Evolutionary conservation across 192 early-diverging fungal genomes (phyloP).

Genomic region (Gonapodya sp.): DNA sequence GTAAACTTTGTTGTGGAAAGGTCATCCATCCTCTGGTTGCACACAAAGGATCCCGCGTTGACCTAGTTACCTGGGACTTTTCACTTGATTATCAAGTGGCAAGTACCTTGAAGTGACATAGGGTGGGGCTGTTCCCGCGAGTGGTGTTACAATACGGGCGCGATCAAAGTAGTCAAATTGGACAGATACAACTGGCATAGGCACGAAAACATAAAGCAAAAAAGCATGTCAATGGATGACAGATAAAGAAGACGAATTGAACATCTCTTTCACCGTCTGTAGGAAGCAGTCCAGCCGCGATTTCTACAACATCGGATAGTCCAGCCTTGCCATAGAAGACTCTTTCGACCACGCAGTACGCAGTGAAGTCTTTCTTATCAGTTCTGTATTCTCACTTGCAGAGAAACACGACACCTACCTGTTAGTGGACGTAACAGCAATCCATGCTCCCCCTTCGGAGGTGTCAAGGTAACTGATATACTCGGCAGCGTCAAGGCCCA

Average conservation of each 20-base stretch:
- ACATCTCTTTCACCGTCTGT: background rate
- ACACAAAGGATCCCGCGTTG: background rate
- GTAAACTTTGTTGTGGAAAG: background rate
- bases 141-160: background rate
- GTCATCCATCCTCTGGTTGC: background rate
- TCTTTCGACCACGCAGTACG: background rate
- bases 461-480: background rate
- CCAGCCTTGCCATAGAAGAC: background rate
- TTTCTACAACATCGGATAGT: background rate
- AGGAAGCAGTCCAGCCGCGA: background rate
- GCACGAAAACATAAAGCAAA: no score
- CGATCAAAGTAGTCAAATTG: background rate
- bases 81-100: background rate
- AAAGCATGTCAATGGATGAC: no score
- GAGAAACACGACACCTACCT: background rate
- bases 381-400: no score
- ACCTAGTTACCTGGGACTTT: background rate
- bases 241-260: no score
- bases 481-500: background rate
- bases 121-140: background rate
- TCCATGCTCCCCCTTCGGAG: background rate
- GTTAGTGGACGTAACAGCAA: background rate
- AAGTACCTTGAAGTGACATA: background rate
- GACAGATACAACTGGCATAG: background rate
- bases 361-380: no score